A percentile compares a stretch with the other conserved stretches of the same genome.
Conservation (phyloP, 306 rosid species). For the Quercus bicolor region DNA sequence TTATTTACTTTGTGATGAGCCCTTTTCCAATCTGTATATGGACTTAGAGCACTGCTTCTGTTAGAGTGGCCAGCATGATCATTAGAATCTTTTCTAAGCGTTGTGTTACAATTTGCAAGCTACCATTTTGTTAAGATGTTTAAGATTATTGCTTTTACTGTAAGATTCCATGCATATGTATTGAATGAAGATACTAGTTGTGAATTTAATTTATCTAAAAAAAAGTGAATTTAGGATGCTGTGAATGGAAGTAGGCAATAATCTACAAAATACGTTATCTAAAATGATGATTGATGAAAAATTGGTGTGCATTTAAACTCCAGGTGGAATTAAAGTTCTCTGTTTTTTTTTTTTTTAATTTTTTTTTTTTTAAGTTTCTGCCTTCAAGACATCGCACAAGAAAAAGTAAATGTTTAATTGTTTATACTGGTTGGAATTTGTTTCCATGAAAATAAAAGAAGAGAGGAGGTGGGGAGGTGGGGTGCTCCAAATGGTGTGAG, state of each 20-base stretch:
- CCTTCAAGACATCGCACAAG: not conserved
- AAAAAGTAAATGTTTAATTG: not conserved
- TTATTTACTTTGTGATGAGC: not conserved
- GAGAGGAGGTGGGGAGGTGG: not conserved
- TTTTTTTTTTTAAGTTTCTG: not conserved
- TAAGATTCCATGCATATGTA: not conserved
- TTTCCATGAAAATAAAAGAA: not conserved
- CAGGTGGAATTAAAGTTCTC: no score
- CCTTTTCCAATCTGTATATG: not conserved
- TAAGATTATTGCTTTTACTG: not conserved
- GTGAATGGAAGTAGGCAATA: not conserved
- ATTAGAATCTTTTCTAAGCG: not conserved
- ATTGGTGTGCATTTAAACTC: no score
- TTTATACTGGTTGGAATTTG: not conserved
- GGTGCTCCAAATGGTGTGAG: not conserved
- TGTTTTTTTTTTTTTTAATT: no score
- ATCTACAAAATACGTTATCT: not conserved
- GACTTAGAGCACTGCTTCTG: not conserved
- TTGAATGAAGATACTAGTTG: not conserved
- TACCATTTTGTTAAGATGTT: not conserved
- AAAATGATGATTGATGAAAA: not conserved
- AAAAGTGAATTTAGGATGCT: not conserved
- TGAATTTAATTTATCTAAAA: not conserved
- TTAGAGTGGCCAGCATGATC: slow-evolving; percentile 8
- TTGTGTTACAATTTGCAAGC: not conserved